Evolutionary conservation across 305 asterid genomes (phyloP).

Genomic region (Fraxinus xanthoxyloides): DNA sequence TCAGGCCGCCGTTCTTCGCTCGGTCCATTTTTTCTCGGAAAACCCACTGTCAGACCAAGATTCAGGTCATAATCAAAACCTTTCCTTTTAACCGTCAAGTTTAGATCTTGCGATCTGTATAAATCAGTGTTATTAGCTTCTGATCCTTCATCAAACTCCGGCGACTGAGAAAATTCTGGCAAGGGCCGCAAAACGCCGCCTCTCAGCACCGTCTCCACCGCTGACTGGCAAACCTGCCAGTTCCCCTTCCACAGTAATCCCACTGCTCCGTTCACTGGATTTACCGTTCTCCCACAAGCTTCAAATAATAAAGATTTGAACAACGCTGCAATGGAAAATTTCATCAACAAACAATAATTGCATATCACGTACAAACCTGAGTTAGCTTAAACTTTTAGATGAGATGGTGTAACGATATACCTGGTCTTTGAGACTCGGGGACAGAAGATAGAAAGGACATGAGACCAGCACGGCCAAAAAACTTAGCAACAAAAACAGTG

Average conservation of each 20-base stretch:
- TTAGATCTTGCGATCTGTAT: slow-evolving; percentile 25
- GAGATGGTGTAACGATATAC: slow-evolving; percentile 13
- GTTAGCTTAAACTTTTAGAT: not conserved
- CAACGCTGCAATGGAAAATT: not conserved
- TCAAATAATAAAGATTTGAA: slow-evolving; percentile 61
- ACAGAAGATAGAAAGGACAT: slow-evolving; percentile 61
- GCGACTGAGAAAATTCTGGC: slow-evolving; percentile 26
- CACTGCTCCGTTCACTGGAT: slow-evolving; percentile 66
- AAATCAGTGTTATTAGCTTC: slow-evolving; percentile 7
- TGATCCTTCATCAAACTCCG: slow-evolving; percentile 6
- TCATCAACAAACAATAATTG: not conserved
- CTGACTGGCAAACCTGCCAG: slow-evolving; percentile 69
- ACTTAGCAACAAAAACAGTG: slow-evolving; percentile 55
- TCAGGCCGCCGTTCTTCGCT: slow-evolving; percentile 35
- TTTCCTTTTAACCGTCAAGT: slow-evolving; percentile 22
- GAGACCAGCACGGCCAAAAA: slow-evolving; percentile 65
- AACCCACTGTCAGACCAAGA: slow-evolving; percentile 30
- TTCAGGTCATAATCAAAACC: slow-evolving; percentile 23
- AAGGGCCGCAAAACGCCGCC: slow-evolving; percentile 45
- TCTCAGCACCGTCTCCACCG: slow-evolving; percentile 67
- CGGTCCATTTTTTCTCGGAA: slow-evolving; percentile 26
- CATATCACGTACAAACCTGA: not conserved
- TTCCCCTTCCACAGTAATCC: slow-evolving; percentile 64
- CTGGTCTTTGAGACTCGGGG: slow-evolving; percentile 46
- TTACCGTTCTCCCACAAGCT: slow-evolving; percentile 73